Evolutionary conservation across 75 land plant genomes (phyloP).

Genomic region (Pinus taeda): DNA sequence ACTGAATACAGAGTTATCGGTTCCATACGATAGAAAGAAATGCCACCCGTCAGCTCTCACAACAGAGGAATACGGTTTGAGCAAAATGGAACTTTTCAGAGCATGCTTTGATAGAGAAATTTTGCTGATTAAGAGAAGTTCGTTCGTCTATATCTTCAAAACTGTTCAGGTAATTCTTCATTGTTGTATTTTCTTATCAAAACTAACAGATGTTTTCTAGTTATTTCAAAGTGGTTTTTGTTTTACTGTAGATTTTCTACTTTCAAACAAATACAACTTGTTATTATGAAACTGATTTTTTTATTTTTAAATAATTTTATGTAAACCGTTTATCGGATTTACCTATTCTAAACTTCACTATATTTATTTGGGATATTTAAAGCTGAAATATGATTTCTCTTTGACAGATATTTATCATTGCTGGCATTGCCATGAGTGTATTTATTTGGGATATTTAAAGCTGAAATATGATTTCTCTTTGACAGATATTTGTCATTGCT

Average conservation of each 20-base stretch:
- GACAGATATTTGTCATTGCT: conserved; percentile 34
- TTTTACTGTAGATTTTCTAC: too few relatives aligned
- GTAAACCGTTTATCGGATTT: too few relatives aligned
- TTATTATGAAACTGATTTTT: too few relatives aligned
- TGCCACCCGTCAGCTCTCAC: conserved; percentile 75
- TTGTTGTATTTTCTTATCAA: too few relatives aligned
- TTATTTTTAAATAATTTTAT: too few relatives aligned
- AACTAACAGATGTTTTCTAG: too few relatives aligned
- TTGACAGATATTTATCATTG: conserved; percentile 32
- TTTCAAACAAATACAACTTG: too few relatives aligned
- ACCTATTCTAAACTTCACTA: too few relatives aligned
- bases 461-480: not conserved
- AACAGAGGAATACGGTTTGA: conserved; percentile 46
- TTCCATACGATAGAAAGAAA: conserved; percentile 59
- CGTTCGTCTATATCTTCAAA: conserved; percentile 67
- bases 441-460: not conserved
- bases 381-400: not conserved
- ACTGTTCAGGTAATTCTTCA: conserved; percentile 31
- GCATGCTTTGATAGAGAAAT: conserved; percentile 50
- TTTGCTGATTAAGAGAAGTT: conserved; percentile 63
- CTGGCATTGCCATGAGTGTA: conserved; percentile 41
- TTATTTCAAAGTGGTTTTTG: too few relatives aligned
- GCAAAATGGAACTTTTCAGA: conserved; percentile 54
- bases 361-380: conserved; percentile 3
- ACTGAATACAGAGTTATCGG: conserved; percentile 38